Evolutionary conservation across 2,329 filamentous ascomycete species (phyloP).

Genomic region (Diaporthe amygdali): DNA sequence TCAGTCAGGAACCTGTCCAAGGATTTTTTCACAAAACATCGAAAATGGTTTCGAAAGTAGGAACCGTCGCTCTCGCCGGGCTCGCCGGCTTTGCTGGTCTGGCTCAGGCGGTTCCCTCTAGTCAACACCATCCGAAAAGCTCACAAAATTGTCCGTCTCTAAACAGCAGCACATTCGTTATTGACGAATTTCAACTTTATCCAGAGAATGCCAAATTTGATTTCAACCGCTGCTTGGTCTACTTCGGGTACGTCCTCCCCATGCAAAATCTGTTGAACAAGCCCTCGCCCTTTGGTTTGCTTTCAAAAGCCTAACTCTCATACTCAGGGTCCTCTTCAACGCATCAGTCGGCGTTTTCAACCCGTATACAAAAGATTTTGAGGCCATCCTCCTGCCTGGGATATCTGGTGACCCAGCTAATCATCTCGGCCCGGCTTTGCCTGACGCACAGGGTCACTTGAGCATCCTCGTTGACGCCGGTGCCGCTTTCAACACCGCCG

Average conservation of each 20-base stretch:
- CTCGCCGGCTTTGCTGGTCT: background rate
- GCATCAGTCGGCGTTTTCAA: conserved; percentile 39
- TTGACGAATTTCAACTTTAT: conserved; percentile 39
- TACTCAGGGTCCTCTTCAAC: conserved; percentile 37
- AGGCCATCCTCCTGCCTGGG: conserved; percentile 33
- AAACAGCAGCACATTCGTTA: conserved; percentile 30
- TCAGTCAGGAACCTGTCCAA: background rate
- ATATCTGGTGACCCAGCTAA: conserved; percentile 35
- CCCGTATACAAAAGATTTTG: conserved; percentile 35
- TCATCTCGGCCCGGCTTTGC: conserved; percentile 42
- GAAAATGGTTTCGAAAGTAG: background rate
- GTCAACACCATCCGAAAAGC: background rate
- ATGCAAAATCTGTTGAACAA: background rate
- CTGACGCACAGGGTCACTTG: conserved; percentile 36
- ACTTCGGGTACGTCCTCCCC: conserved; percentile 33
- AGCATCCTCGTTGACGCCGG: conserved; percentile 42
- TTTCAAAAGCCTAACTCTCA: background rate
- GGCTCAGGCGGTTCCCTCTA: background rate
- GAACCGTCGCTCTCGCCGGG: background rate
- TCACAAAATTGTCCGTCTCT: conserved; percentile 27
- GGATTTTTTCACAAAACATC: background rate
- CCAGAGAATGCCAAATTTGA: conserved; percentile 43
- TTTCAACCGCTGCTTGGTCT: conserved; percentile 36
- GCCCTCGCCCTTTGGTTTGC: background rate
- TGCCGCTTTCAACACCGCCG: conserved; percentile 39